Base-by-base conservation (phyloP, 2,329 filamentous ascomycete species). In the Scleromitrula shiraiana region DNA sequence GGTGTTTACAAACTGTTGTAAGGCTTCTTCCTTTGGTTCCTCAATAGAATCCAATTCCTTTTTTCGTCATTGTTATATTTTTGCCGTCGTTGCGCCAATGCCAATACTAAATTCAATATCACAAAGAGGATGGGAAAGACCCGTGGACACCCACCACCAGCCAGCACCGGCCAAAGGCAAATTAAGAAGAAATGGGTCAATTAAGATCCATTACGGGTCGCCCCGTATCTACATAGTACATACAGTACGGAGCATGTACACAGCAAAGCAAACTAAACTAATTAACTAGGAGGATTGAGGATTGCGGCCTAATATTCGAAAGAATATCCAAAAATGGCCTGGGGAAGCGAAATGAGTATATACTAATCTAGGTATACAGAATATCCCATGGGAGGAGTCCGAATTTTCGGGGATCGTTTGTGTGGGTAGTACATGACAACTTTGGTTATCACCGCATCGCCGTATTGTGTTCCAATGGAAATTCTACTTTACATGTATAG, bases 401-500 rank as follows among this genome's bases (percentile, higher is more conserved):
- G n/a, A n/a, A n/a, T n/a, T n/a, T n/a, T n/a, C n/a, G n/a, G n/a
- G n/a, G n/a, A n/a, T n/a, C n/a, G n/a, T n/a, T n/a, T n/a, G n/a
- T n/a, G n/a, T n/a, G n/a, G n/a, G n/a, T n/a, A n/a, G n/a, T n/a
- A n/a, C n/a, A n/a, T n/a, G n/a, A n/a, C n/a, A n/a, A n/a, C n/a
- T n/a, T n/a, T n/a, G n/a, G n/a, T 2, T 37, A 12, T 20, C 15
- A 19, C 10, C 15, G 7, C 12, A 17, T 9, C 9, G n/a, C 44
- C 27, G 36, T 41, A 46, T 41, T 14, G 7, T 33, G 17, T 46
- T 38, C 41, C 27, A 46, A 46, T 46, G 15, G 36, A 46, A 46
- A 20, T 24, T 10, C 3, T 20, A 19, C 20, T n/a, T n/a, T n/a
- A n/a, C n/a, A n/a, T n/a, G n/a, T n/a, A n/a, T n/a, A n/a, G n/a